Conservation (phyloP, 768 basidiomycete species). For the Calocera viscosa region DNA sequence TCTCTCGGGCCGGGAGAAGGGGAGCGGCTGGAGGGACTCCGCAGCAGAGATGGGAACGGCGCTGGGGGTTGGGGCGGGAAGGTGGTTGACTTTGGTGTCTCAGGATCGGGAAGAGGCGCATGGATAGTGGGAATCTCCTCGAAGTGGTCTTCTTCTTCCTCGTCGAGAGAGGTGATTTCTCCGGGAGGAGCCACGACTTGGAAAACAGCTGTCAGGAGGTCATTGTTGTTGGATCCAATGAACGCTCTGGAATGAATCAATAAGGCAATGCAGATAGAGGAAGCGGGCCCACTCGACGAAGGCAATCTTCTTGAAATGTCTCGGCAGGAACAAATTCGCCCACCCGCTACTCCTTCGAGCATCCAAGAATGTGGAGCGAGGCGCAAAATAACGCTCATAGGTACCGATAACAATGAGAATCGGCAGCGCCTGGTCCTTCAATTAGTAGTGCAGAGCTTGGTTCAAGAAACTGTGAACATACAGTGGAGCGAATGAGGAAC, state of each 20-base stretch:
- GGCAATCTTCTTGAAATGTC: slow-evolving; percentile 60
- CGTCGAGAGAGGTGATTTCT: not conserved
- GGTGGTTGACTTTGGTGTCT: not conserved
- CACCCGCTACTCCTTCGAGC: slow-evolving; percentile 38
- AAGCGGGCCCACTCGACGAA: slow-evolving; percentile 38
- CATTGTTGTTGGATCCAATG: slow-evolving; percentile 53
- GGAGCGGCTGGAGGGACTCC: not conserved
- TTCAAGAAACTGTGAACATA: slow-evolving; percentile 23
- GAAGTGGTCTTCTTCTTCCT: slow-evolving; percentile 10
- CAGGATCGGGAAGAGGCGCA: not conserved
- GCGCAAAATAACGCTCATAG: slow-evolving; percentile 62
- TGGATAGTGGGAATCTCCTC: slow-evolving; percentile 5
- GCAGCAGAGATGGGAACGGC: not conserved
- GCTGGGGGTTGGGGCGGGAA: not conserved
- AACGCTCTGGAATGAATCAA: slow-evolving; percentile 31
- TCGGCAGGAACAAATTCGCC: slow-evolving; percentile 52
- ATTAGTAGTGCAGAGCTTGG: not conserved
- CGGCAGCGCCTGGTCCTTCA: slow-evolving; percentile 55
- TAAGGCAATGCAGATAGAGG: not conserved
- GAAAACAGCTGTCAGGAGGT: slow-evolving; percentile 68
- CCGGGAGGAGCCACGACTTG: slow-evolving; percentile 38
- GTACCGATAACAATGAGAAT: slow-evolving; percentile 59
- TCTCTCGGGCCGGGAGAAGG: not conserved
- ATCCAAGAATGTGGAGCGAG: slow-evolving; percentile 40
- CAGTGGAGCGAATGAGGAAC: slow-evolving; percentile 71